Conservation (phyloP, 345 rosid genomes). For the Euphorbia peplus region DNA sequence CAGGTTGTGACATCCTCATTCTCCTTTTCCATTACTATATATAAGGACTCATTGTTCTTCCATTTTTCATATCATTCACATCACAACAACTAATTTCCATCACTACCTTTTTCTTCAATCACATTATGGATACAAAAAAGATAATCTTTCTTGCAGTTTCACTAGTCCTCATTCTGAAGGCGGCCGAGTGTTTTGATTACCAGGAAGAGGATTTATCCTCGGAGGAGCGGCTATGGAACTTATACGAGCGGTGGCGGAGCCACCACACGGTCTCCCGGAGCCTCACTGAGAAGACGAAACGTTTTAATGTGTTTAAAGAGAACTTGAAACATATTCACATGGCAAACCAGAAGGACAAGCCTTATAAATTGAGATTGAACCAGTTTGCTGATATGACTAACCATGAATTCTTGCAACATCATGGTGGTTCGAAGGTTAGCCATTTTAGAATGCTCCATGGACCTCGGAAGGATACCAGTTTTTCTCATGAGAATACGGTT, state of each 20-base stretch:
- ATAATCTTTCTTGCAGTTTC: slow-evolving; percentile 11
- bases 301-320: slow-evolving; percentile 25
- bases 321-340: slow-evolving; percentile 8
- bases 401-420: slow-evolving; percentile 31
- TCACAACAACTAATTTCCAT: neutral
- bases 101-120: neutral
- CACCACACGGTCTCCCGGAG: slow-evolving; percentile 24
- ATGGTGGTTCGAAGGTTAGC: slow-evolving; percentile 36
- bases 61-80: slow-evolving; percentile 4
- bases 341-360: slow-evolving; percentile 22
- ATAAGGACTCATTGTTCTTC: neutral
- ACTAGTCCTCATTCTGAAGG: slow-evolving; percentile 12
- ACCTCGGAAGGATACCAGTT: slow-evolving; percentile 15
- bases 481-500: slow-evolving; percentile 16
- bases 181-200: slow-evolving; percentile 18
- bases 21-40: neutral
- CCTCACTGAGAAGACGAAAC: slow-evolving; percentile 18
- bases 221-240: slow-evolving; percentile 22
- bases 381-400: slow-evolving; percentile 39
- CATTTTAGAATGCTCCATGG: slow-evolving; percentile 34
- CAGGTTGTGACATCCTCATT: no score
- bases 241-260: slow-evolving; percentile 24
- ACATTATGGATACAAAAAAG: slow-evolving; percentile 7
- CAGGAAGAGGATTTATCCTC: slow-evolving; percentile 20
- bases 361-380: slow-evolving; percentile 32